These are phyloP conservation scores for Tilletia caries DNA, from an alignment of 1,284 basidiomycete genomes.

Conservation along the genomic window DNA sequence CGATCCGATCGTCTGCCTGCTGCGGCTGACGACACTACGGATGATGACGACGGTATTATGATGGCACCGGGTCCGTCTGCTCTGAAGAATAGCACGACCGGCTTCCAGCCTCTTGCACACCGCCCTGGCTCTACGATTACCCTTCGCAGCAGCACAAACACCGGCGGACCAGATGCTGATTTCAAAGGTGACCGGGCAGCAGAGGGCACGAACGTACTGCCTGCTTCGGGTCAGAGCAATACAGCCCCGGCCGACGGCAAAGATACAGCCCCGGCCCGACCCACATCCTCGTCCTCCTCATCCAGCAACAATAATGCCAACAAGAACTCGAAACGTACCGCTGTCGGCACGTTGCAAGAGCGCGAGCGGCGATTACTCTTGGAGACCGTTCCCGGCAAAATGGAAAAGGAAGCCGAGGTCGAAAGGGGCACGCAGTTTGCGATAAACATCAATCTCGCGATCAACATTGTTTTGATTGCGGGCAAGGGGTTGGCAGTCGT, in stretches of 20 bases:
- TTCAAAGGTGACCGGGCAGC: background rate
- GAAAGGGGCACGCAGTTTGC: conserved; percentile 43
- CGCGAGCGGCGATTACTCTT: conserved; percentile 43
- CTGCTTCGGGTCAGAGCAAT: background rate
- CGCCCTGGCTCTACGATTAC: background rate
- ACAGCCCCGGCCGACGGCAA: background rate
- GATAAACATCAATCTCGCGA: conserved; percentile 42
- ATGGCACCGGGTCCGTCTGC: background rate
- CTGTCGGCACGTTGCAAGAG: conserved; percentile 23
- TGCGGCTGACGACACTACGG: background rate
- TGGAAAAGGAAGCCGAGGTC: conserved; percentile 36
- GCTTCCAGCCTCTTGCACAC: background rate
- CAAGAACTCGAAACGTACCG: background rate
- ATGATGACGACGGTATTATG: background rate
- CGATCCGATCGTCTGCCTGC: background rate
- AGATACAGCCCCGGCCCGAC: background rate
- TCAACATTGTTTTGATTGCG: conserved; percentile 59
- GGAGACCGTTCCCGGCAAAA: conserved; percentile 44
- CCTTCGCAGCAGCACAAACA: background rate
- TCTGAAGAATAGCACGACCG: background rate
- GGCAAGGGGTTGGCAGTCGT: conserved; percentile 60
- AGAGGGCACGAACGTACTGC: background rate
- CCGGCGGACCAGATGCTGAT: background rate
- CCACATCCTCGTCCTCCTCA: background rate
- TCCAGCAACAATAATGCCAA: conserved; percentile 8